Conservation (phyloP, 176 grass and related monocot species). For the Avena sativa region DNA sequence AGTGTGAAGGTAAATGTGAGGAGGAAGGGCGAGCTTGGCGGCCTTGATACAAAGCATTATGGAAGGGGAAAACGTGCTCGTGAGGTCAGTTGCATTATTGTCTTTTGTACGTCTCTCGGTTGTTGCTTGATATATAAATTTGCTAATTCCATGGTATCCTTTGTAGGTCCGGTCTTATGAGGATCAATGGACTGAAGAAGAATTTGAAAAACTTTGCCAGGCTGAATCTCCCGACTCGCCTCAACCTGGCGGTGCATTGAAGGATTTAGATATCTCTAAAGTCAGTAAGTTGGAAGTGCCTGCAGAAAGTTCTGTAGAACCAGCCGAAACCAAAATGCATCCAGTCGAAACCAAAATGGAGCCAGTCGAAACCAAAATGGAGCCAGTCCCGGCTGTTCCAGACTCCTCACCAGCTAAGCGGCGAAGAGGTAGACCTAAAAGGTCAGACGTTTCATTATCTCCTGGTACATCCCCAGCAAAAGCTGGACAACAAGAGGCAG, state of each 20-base stretch:
- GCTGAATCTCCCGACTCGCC: slow-evolving; percentile 72
- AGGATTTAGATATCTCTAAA: slow-evolving; percentile 62
- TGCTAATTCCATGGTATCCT: slow-evolving; percentile 39
- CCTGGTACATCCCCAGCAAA: slow-evolving; percentile 41
- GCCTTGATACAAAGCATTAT: slow-evolving; percentile 86
- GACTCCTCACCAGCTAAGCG: slow-evolving; percentile 75
- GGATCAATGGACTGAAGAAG: slow-evolving; percentile 99
- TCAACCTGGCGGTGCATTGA: slow-evolving; percentile 47
- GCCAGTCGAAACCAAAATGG: slow-evolving; percentile 34
- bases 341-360: slow-evolving; percentile 30
- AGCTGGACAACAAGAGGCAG: slow-evolving; percentile 51
- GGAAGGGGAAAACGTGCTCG: slow-evolving; percentile 98
- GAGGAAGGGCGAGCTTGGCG: slow-evolving; percentile 75
- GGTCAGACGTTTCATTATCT: slow-evolving; percentile 51
- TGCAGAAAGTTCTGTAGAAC: slow-evolving; percentile 55
- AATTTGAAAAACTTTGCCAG: slow-evolving; percentile 99
- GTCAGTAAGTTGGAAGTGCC: slow-evolving; percentile 52
- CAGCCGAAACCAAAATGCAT: slow-evolving; percentile 45
- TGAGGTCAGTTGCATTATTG: slow-evolving; percentile 66
- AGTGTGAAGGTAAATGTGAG: slow-evolving; percentile 59
- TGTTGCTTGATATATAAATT: slow-evolving; percentile 18
- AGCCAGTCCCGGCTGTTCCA: slow-evolving; percentile 44
- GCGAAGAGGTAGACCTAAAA: slow-evolving; percentile 91
- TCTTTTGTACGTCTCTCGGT: slow-evolving; percentile 5
- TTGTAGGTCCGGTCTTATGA: slow-evolving; percentile 94